Evolutionary conservation across 768 basidiomycete species (phyloP).

Genomic region (Panaeolus cyanescens): DNA sequence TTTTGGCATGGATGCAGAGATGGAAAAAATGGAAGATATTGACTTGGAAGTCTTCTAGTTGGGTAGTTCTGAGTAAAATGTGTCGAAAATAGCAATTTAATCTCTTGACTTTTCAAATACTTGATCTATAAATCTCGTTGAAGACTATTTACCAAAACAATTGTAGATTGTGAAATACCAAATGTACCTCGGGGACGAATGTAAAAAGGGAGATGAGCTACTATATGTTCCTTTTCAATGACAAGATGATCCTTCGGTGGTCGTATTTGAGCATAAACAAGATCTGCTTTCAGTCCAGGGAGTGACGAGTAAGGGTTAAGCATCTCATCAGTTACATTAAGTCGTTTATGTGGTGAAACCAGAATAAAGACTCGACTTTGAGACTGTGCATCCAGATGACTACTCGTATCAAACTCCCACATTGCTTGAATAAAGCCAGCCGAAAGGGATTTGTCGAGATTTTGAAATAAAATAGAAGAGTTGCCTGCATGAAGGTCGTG

Average conservation of each 20-base stretch:
- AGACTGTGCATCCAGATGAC: constrained; percentile 7
- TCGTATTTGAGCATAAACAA: constrained; percentile 6
- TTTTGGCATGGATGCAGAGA: too few species aligned
- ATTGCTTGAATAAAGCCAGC: constrained; percentile 11
- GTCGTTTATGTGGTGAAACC: constrained; percentile 8
- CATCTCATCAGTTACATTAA: constrained; percentile 6
- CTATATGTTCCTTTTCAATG: constrained; percentile 10
- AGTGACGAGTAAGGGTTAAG: constrained; percentile 7
- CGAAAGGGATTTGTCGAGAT: neutral
- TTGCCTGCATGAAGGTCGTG: constrained; percentile 9
- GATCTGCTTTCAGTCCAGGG: constrained; percentile 9
- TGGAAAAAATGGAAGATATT: too few species aligned
- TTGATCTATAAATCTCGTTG: constrained; percentile 7
- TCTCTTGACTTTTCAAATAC: too few species aligned
- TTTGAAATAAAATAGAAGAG: constrained; percentile 11
- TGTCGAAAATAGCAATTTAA: too few species aligned
- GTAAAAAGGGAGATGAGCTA: constrained; percentile 16
- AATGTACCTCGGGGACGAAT: constrained; percentile 15
- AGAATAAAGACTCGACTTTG: constrained; percentile 6
- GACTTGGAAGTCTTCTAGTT: too few species aligned
- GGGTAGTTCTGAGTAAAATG: too few species aligned
- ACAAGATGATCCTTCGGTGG: neutral
- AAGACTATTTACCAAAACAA: constrained; percentile 16
- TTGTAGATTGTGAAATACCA: constrained; percentile 7
- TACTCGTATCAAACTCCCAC: too few species aligned